Evolutionary conservation across 495 filamentous ascomycete genomes (phyloP), one percentile per base, ranked within the genome.

Genomic region (Hypoxylon lienhwacheense): DNA sequence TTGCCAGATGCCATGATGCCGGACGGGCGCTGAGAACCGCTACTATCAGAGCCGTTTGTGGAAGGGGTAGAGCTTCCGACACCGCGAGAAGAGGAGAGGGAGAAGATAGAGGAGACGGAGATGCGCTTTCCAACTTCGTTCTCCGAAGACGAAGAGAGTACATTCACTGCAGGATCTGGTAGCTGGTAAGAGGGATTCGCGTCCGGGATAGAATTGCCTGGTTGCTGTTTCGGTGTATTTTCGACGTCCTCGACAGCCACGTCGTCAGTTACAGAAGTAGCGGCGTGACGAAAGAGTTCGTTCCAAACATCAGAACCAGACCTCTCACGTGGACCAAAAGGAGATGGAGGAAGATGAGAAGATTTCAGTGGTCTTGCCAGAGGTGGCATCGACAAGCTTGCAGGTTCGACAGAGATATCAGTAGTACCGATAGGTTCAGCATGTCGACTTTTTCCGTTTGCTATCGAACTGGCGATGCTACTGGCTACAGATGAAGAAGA

Each of bases 81-180:
- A 14, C 71, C 73, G 31, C 81, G 76, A 26, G 74, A 78, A 5
- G 81, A 85, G 42, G 79, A 77, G 1, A 86, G 58, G 22, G 85
- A 86, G 58, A 84, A 85, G 31, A 87, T 63, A 7, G 85, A 86
- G 8, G 83, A 83, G 45, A 83, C 76, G 37, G 83, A 86, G 66
- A 86, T 73, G 20, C 85, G 80, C 59, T 85, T 84, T 14, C 72
- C 77, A 26, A 79, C 77, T n/a, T 70, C 70, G 8, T 59, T 48
- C 21, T 74, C 69, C 8, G 63, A 72, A 44, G 55, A 56, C 8
- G 71, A 68, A 2, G 72, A 70, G n/a, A 67, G 70, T 24, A 70
- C 70, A 36, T 70, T 70, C 15, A 78, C 51, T 20, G 70, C 71
- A 17, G 77, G 61, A 29, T 85, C 82, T 11, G 73, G 73, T 4